phyloP scores from a whole-genome alignment of 495 filamentous ascomycete genomes.

The Xylaria intraflava region DNA sequence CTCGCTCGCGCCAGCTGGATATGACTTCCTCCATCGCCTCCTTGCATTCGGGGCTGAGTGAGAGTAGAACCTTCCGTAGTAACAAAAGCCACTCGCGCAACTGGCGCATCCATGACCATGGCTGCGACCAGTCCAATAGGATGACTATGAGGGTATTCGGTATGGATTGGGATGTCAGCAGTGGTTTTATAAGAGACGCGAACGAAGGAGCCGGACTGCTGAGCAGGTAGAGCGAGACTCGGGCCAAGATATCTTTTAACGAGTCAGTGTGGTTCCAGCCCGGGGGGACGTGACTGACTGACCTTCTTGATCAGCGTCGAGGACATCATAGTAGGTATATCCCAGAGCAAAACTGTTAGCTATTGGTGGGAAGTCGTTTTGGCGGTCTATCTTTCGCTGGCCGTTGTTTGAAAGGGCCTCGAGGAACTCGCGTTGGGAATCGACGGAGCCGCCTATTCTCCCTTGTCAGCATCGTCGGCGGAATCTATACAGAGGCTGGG shows the following conservation, averaged over 20 bases:
- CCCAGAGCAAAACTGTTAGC: conserved; percentile 91
- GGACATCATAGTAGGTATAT: conserved; percentile 91
- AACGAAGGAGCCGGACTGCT: conserved; percentile 76
- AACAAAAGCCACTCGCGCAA: conserved; percentile 82
- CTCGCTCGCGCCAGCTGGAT: conserved; percentile 52
- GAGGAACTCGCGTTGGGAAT: conserved; percentile 84
- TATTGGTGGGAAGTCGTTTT: conserved; percentile 65
- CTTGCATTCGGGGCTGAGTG: conserved; percentile 68
- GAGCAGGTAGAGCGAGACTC: conserved; percentile 85
- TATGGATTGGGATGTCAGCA: conserved; percentile 78
- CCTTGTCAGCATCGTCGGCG: conserved; percentile 19
- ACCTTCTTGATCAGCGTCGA: conserved; percentile 95
- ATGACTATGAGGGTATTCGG: conserved; percentile 83
- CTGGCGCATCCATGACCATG: conserved; percentile 87
- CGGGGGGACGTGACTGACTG: conserved; percentile 10
- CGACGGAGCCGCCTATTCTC: conserved; percentile 69
- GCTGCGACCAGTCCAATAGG: conserved; percentile 85
- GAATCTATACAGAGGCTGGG: not conserved
- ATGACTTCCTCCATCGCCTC: conserved; percentile 81
- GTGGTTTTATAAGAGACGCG: conserved; percentile 73
- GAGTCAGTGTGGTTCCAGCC: conserved; percentile 4
- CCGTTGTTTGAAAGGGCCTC: conserved; percentile 67
- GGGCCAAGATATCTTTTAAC: conserved; percentile 72
- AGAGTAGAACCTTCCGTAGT: conserved; percentile 65
- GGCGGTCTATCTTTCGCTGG: conserved; percentile 50